Percentiles rank a stretch among this genome's conserved stretches.
Evolutionary conservation across 1,284 basidiomycete species (phyloP).

Genomic region (Apiotrichum veenhuisii): DNA sequence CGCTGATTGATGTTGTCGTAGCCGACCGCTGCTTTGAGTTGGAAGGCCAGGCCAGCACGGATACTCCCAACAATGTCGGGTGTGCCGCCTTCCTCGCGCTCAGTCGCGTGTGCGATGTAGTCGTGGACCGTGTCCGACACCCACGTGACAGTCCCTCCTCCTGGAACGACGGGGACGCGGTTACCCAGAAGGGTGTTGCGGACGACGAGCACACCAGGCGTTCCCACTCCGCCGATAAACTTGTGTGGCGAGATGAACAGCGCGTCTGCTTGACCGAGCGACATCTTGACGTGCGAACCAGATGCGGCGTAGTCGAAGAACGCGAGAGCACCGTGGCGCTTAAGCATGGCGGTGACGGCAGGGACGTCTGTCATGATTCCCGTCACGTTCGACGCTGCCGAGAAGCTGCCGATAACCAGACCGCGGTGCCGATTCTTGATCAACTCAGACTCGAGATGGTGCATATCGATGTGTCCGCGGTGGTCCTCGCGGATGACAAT

Average conservation of each 20-base stretch:
- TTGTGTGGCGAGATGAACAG: conserved; percentile 20
- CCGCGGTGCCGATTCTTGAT: not conserved
- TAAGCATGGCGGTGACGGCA: conserved; percentile 1
- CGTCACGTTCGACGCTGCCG: conserved; percentile 15
- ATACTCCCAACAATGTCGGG: conserved; percentile 12
- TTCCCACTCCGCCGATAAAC: conserved; percentile 8
- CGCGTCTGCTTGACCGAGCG: conserved; percentile 6
- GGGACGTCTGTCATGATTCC: conserved; percentile 11
- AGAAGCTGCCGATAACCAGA: conserved; percentile 11
- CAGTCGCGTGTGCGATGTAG: not conserved
- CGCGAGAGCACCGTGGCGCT: conserved; percentile 2
- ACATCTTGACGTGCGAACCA: not conserved
- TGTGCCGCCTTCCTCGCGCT: conserved; percentile 16
- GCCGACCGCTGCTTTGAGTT: conserved; percentile 1
- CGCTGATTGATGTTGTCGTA: not conserved
- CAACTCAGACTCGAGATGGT: not conserved
- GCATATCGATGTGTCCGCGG: not conserved
- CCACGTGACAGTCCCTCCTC: conserved; percentile 13
- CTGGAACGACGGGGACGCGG: conserved; percentile 1
- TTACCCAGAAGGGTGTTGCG: not conserved
- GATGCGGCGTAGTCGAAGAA: conserved; percentile 12
- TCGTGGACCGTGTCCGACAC: not conserved
- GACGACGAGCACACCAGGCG: conserved; percentile 10
- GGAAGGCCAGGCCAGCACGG: conserved; percentile 10
- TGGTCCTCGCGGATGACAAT: conserved; percentile 3